Conservation (phyloP, 441 rosid genomes). For the Aleurites moluccanus region DNA sequence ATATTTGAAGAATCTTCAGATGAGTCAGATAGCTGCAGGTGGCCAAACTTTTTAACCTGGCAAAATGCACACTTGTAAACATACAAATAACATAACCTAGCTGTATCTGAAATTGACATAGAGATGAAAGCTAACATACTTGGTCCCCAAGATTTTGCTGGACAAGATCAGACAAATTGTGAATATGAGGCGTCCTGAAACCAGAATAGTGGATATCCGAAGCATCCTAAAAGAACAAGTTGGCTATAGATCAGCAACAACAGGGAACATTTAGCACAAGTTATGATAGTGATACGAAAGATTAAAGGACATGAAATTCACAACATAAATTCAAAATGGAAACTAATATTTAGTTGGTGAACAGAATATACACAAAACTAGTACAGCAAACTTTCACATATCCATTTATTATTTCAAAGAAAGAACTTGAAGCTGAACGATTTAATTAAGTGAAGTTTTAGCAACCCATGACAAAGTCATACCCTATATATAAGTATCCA, state of each 20-base stretch:
- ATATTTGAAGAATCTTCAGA: slow-evolving; percentile 68
- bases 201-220: slow-evolving; percentile 86
- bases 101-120: slow-evolving; percentile 1
- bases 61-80: slow-evolving; percentile 27
- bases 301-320: neutral
- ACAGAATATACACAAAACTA: neutral
- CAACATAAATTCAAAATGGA: neutral
- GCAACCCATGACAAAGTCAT: neutral
- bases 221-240: slow-evolving; percentile 50
- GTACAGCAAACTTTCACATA: neutral
- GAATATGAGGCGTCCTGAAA: slow-evolving; percentile 91
- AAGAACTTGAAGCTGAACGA: neutral
- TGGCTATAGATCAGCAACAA: slow-evolving; percentile 29
- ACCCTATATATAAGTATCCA: neutral
- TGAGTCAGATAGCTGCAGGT: slow-evolving; percentile 74
- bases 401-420: neutral
- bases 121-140: slow-evolving; percentile 42
- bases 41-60: slow-evolving; percentile 63
- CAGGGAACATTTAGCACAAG: neutral
- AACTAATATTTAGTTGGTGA: neutral
- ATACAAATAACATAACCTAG: slow-evolving; percentile 11
- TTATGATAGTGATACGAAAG: slow-evolving; percentile 1
- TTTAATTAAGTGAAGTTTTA: neutral
- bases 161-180: slow-evolving; percentile 92
- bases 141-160: slow-evolving; percentile 70